These are phyloP conservation scores for Yamadazyma oceani DNA, from an alignment of 1,139 yeast species.

Conservation along the genomic window DNA sequence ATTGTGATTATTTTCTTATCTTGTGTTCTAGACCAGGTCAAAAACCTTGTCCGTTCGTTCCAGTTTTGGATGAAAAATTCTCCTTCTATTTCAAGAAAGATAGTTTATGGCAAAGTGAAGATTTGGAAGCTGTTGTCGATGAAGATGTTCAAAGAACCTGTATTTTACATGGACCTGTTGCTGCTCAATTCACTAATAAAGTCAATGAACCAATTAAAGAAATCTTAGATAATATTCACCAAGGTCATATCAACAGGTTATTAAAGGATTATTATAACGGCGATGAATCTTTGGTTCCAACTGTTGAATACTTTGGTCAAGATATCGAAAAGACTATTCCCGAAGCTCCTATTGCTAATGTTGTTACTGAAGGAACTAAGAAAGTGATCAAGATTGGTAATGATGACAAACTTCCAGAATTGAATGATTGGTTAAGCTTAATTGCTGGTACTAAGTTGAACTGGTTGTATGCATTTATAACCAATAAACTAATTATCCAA, in stretches of 20 bases:
- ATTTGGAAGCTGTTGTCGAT: slow-evolving; percentile 91
- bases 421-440: slow-evolving; percentile 69
- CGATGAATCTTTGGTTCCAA: slow-evolving; percentile 73
- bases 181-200: slow-evolving; percentile 85
- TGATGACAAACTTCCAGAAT: slow-evolving; percentile 37
- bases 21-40: slow-evolving; percentile 82
- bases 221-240: slow-evolving; percentile 83
- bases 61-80: slow-evolving; percentile 89
- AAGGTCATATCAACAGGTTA: slow-evolving; percentile 79
- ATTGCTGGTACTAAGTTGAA: slow-evolving; percentile 77
- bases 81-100: slow-evolving; percentile 98
- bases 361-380: slow-evolving; percentile 30
- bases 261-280: slow-evolving; percentile 68
- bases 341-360: slow-evolving; percentile 19
- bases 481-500: slow-evolving; percentile 80
- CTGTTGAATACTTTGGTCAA: slow-evolving; percentile 86
- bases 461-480: slow-evolving; percentile 92
- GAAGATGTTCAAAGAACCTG: slow-evolving; percentile 98
- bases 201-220: slow-evolving; percentile 92
- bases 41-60: slow-evolving; percentile 98
- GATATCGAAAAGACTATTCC: slow-evolving; percentile 42
- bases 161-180: slow-evolving; percentile 97
- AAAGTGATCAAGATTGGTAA: slow-evolving; percentile 46
- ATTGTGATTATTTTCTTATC: slow-evolving; percentile 86
- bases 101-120: slow-evolving; percentile 98